Evolutionary conservation across 1,284 basidiomycete species (phyloP).

Genomic region (Ceratobasidium sp.): DNA sequence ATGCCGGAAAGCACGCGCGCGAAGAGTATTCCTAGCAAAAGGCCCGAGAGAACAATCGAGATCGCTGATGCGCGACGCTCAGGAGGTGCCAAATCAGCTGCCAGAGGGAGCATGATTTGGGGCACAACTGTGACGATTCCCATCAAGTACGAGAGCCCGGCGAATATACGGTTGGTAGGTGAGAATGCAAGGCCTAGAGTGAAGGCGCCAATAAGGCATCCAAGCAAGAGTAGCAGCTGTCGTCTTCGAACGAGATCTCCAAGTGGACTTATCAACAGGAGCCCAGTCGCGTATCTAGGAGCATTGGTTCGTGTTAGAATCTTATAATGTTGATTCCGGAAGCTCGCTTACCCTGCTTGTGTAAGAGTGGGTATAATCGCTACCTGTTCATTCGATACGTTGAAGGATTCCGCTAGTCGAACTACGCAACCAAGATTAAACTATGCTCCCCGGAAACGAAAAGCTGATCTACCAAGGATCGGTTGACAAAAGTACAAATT

Average conservation of each 20-base stretch:
- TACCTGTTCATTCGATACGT: slow-evolving; percentile 14
- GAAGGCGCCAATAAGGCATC: slow-evolving; percentile 58
- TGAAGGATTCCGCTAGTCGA: slow-evolving; percentile 19
- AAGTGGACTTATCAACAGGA: slow-evolving; percentile 68
- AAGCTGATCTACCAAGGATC: neutral
- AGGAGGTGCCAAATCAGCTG: slow-evolving; percentile 70
- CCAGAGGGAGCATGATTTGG: slow-evolving; percentile 64
- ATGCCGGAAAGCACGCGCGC: slow-evolving; percentile 73
- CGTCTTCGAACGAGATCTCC: slow-evolving; percentile 69
- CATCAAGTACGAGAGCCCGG: slow-evolving; percentile 64
- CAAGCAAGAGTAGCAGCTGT: slow-evolving; percentile 60
- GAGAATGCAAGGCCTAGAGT: slow-evolving; percentile 66
- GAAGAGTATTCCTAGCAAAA: slow-evolving; percentile 72
- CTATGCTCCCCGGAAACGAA: neutral
- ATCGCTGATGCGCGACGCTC: slow-evolving; percentile 67
- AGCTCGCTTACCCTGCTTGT: slow-evolving; percentile 11
- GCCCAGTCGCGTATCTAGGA: slow-evolving; percentile 62
- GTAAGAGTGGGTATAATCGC: slow-evolving; percentile 32
- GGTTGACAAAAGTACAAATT: slow-evolving; percentile 33
- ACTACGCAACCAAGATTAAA: neutral
- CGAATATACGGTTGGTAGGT: slow-evolving; percentile 58
- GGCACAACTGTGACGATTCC: slow-evolving; percentile 61
- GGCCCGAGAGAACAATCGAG: slow-evolving; percentile 70
- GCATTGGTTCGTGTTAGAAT: neutral
- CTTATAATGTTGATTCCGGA: too few relatives aligned